These are phyloP conservation scores for Straminergon stramineum DNA, from an alignment of 225 moss, liverwort and hornwort genomes.

Conservation along the genomic window DNA sequence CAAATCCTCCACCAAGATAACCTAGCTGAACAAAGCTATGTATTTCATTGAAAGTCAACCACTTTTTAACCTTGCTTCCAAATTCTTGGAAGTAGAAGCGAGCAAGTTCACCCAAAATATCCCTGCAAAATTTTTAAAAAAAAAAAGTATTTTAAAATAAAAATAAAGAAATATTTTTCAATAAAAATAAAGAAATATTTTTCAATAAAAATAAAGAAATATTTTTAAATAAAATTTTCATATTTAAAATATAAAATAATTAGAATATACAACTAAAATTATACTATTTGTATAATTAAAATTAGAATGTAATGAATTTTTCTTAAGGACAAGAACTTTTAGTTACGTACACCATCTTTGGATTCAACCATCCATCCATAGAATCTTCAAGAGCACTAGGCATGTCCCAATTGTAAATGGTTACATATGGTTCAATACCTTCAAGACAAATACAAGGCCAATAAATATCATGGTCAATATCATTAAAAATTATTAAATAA, in stretches of 20 bases:
- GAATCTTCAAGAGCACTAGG: conserved; percentile 20
- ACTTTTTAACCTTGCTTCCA: conserved; percentile 30
- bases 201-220: not conserved
- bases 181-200: not conserved
- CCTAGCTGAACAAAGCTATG: conserved; percentile 38
- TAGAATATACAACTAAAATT: too few species aligned
- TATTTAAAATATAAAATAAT: too few species aligned
- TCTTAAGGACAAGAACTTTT: too few species aligned
- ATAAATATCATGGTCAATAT: not conserved
- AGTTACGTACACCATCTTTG: not conserved
- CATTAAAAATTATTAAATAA: not conserved
- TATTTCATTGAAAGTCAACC: conserved; percentile 38
- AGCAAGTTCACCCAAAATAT: conserved; percentile 17
- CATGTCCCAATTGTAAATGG: conserved; percentile 47
- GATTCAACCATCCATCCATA: conserved; percentile 17
- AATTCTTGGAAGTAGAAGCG: conserved; percentile 31
- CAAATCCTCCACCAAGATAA: conserved; percentile 23
- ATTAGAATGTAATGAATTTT: not conserved
- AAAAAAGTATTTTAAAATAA: too few species aligned
- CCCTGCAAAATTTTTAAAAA: not conserved
- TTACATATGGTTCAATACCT: conserved; percentile 39
- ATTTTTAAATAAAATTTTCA: rapidly evolving
- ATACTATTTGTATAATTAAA: not conserved
- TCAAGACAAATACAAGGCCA: not conserved
- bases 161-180: not conserved